Evolutionary conservation across 305 asterid species (phyloP).

Genomic region (Fraxinus sp.): DNA sequence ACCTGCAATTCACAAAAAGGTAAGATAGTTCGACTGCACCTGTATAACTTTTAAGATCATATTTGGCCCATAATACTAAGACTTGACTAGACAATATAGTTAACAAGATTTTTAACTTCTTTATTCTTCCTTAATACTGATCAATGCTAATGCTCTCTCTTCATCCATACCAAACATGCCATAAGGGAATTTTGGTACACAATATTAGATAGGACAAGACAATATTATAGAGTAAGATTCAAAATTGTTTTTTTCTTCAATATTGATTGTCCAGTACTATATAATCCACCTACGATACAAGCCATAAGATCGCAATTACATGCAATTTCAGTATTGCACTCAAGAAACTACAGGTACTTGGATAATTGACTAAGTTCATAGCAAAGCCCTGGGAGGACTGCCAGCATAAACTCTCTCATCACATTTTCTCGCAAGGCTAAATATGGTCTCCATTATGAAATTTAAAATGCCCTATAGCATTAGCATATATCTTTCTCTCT

Average conservation of each 20-base stretch:
- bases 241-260: background rate
- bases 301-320: background rate
- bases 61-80: background rate
- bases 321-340: background rate
- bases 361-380: background rate
- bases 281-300: background rate
- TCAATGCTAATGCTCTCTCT: background rate
- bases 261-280: background rate
- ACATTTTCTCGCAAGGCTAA: too few species aligned
- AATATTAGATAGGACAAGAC: background rate
- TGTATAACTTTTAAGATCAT: background rate
- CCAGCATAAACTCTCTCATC: background rate
- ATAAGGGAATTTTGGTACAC: background rate
- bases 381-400: background rate
- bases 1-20: conserved; percentile 15
- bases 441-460: background rate
- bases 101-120: background rate
- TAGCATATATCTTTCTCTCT: background rate
- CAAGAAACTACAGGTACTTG: background rate
- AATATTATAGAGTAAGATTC: background rate
- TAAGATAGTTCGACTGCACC: background rate
- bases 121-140: background rate
- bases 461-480: background rate
- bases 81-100: background rate
- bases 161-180: background rate